phyloP scores from a whole-genome alignment of 129 eudicot genomes.

The Tagetes erecta region DNA sequence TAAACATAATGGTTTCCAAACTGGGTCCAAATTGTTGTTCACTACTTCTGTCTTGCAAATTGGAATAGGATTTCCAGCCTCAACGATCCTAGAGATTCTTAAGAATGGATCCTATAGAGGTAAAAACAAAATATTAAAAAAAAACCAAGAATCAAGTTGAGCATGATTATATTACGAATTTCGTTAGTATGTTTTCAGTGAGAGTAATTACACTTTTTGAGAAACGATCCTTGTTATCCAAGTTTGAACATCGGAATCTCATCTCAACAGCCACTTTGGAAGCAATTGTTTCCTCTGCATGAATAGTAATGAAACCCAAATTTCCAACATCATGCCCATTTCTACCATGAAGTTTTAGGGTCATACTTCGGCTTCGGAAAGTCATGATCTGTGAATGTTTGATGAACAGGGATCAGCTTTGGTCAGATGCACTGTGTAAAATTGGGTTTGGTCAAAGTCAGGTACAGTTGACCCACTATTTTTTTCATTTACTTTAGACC shows the following conservation, averaged over 20 bases:
- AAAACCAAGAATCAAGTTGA: not conserved
- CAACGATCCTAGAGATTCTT: conserved; percentile 77
- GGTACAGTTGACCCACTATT: not conserved
- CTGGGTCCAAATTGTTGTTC: conserved; percentile 79
- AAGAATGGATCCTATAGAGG: conserved; percentile 83
- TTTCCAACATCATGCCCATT: conserved; percentile 42
- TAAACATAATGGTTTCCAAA: conserved; percentile 75
- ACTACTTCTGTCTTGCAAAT: conserved; percentile 95
- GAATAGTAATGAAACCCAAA: conserved; percentile 69
- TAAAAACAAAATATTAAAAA: not conserved
- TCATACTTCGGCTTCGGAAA: conserved; percentile 51
- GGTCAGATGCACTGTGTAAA: not conserved
- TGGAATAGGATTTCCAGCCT: conserved; percentile 66
- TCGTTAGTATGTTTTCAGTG: conserved; percentile 5
- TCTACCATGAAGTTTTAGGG: conserved; percentile 61
- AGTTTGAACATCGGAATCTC: conserved; percentile 54
- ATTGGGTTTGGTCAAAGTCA: not conserved
- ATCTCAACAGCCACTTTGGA: conserved; percentile 76
- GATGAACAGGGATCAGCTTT: conserved; percentile 3
- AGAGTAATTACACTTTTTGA: conserved; percentile 79
- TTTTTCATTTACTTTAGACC: not conserved
- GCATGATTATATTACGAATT: not conserved
- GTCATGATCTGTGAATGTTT: conserved; percentile 70
- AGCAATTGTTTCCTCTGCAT: conserved; percentile 85
- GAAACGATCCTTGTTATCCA: conserved; percentile 82